A percentile compares a stretch with the other conserved stretches of the same genome.
These are phyloP conservation scores for Dalechampia spathulata DNA, from an alignment of 441 rosid genomes.

Conservation along the genomic window DNA sequence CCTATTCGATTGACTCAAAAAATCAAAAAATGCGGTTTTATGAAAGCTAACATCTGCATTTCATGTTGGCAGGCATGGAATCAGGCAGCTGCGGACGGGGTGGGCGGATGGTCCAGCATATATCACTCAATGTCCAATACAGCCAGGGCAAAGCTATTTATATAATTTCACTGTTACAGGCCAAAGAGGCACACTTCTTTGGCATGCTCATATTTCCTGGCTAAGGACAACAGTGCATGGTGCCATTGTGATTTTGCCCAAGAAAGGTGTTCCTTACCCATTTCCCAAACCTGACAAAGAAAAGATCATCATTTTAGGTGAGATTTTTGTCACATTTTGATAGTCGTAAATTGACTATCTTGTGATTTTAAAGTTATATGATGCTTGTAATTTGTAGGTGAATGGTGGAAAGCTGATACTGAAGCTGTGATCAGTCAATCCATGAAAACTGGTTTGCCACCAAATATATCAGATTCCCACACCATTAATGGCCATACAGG, in stretches of 20 bases:
- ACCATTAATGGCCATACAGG: constrained; percentile 78
- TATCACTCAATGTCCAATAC: constrained; percentile 82
- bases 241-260: constrained; percentile 68
- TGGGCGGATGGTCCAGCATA: constrained; percentile 97
- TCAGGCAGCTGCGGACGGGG: constrained; percentile 63
- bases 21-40: no score
- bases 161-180: constrained; percentile 81
- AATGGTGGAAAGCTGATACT: constrained; percentile 95
- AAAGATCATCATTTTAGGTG: constrained; percentile 50
- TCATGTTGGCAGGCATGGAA: constrained; percentile 65
- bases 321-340: no score
- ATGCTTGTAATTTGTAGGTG: constrained; percentile 27
- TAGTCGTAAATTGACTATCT: no score
- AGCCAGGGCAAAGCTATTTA: constrained; percentile 52
- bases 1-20: no score
- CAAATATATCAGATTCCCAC: constrained; percentile 82
- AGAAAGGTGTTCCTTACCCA: constrained; percentile 69
- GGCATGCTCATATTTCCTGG: constrained; percentile 94
- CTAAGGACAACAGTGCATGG: constrained; percentile 74
- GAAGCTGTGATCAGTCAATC: constrained; percentile 65
- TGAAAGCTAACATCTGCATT: no score
- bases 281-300: constrained; percentile 72
- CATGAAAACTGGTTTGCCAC: constrained; percentile 52
- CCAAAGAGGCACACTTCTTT: constrained; percentile 80
- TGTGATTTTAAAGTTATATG: no score